These are phyloP conservation scores for Cryptococcus jaspeensis DNA, from an alignment of 1,284 basidiomycete species.

Conservation along the genomic window DNA sequence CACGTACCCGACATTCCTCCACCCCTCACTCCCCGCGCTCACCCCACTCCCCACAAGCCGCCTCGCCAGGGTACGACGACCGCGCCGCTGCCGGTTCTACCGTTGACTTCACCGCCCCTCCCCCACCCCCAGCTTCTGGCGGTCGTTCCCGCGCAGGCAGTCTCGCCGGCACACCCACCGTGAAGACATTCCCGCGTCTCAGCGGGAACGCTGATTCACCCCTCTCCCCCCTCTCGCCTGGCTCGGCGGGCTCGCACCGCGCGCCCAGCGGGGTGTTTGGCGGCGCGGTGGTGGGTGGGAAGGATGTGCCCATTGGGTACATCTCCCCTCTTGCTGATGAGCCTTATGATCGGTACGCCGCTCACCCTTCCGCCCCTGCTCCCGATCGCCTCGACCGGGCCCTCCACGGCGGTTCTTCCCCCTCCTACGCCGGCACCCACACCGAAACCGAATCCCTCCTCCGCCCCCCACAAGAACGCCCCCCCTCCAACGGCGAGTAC, in stretches of 20 bases:
- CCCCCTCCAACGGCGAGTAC: constrained; percentile 15
- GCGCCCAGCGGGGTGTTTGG: too few species aligned
- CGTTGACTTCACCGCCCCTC: neutral
- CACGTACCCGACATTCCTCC: neutral
- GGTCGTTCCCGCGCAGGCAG: too few species aligned
- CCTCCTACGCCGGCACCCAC: neutral
- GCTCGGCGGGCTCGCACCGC: constrained; percentile 18
- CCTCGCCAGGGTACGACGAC: too few species aligned
- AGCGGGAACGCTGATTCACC: neutral
- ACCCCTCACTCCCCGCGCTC: neutral
- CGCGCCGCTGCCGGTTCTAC: neutral
- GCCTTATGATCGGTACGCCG: constrained; percentile 28
- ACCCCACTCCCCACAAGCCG: neutral
- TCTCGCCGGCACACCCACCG: neutral
- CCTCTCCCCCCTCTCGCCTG: constrained; percentile 19
- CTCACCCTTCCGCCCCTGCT: constrained; percentile 26
- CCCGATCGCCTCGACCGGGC: neutral
- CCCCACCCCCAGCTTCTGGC: neutral
- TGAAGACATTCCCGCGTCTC: neutral
- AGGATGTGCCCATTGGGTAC: constrained; percentile 12
- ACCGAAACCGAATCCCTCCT: neutral
- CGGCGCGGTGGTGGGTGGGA: too few species aligned
- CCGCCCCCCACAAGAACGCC: neutral
- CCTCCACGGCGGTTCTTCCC: neutral
- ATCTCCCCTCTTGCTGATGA: constrained; percentile 18